Evolutionary conservation across 164 flowering plant species (phyloP), one percentile per base, ranked within the genome.

Genomic region (Stephania cephalantha): DNA sequence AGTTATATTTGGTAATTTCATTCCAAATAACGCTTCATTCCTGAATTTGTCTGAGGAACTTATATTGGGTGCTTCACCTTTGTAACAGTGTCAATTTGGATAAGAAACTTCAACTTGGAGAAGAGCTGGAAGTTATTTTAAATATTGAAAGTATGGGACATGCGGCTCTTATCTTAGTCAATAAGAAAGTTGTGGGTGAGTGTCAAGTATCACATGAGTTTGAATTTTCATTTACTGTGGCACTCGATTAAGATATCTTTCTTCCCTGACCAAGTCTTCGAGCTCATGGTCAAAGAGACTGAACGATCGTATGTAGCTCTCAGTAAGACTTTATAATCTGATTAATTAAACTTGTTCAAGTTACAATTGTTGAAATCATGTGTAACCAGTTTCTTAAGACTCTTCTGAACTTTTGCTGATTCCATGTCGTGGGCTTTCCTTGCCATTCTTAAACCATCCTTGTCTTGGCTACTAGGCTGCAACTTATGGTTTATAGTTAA

Each of bases 141-240:
- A 71, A 66, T 72, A 66, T 88, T 77, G 83, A 75, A 70, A 86
- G 89, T 78, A 68, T 86, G 81, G 89, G 91, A 63, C 91, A 88
- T 78, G 89, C 91, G 65, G 88, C 87, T 66, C 83, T 86, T 52
- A 79, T 84, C 73, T 88, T 85, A 71, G 80, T 86, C 20, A 88
- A 88, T 80, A 82, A 84, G 76, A 81, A 71, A 73, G 75, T 75
- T 69, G 77, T 78, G 71, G 90, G 90, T 88, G 69, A 31, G 80
- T 77, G 31, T 69, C n/a, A 29, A 65, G 17, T 46, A 20, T 58
- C n/a, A 58, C n/a, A 48, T 48, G 20, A 42, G 29, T 6, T 35
- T 35, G 5, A 30, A 35, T 46, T 11, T 15, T 12, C 42, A 15
- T 55, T 69, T 46, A 9, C 35, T 70, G 58, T 12, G 9, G 20